Evolutionary conservation across 495 filamentous ascomycete species (phyloP), one percentile per base, ranked within the genome.

Genomic region (Podospora appendiculata): DNA sequence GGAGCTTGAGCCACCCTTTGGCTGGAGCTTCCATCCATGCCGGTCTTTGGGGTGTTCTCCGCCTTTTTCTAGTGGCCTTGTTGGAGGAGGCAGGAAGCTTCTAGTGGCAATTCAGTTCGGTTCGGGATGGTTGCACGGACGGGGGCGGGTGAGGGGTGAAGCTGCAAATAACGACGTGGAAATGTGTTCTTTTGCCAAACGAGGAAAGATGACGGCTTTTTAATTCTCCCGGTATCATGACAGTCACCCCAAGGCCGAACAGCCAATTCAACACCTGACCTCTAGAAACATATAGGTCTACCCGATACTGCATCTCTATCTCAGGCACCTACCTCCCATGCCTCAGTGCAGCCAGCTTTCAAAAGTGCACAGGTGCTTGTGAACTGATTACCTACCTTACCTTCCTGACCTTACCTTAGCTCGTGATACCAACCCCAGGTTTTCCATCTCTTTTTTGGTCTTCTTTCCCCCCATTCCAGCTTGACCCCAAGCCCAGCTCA

Each of bases 161-260:
- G 25, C 25, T 25, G 25, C 25, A 25, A 25, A 25, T 51, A 48
- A 49, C 18, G 40, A 36, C 41, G 33, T 53, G 45, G 63, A 59
- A 68, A 68, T 60, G 65, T 68, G 65, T 68, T 68, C 65, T 68
- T 66, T 68, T 68, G 58, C 65, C 61, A 35, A 68, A 66, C 46
- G 59, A 54, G 63, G 61, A 60, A 68, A 66, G 45, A 57, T 68
- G 65, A 48, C 65, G 66, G 58, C 63, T 59, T 63, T 58, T 53
- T 48, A 12, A 49, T 64, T 61, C 49, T 17, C 36, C n/a, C 38
- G 25, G 25, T 25, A 25, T 25, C 25, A 25, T 25, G 25, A 25
- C 25, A 2, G 25, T 25, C 25, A 25, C 25, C 38, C 40, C 19
- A 19, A 14, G 16, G 8, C 17, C n/a, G 9, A 25, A 35, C 34